Evolutionary conservation across 441 rosid species (phyloP).

Genomic region (Cnidoscolus chayamansa): DNA sequence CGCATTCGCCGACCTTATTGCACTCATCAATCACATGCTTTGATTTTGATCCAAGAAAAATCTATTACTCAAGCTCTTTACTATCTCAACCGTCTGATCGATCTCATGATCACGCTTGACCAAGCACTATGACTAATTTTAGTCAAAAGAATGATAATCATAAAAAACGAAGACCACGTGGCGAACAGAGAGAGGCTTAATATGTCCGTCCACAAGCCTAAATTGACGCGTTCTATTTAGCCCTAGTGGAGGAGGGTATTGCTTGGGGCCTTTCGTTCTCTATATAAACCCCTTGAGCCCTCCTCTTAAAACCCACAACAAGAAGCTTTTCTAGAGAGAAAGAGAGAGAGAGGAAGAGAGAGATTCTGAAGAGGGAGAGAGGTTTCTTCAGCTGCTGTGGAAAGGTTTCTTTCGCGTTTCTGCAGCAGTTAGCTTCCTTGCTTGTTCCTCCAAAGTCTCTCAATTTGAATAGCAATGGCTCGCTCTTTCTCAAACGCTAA

Average conservation of each 20-base stretch:
- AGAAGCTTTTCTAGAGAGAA: background rate
- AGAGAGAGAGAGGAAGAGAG: background rate
- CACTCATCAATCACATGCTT: background rate
- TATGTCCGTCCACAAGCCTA: background rate
- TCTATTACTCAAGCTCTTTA: too few relatives aligned
- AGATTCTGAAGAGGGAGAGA: background rate
- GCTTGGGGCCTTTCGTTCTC: background rate
- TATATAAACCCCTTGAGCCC: background rate
- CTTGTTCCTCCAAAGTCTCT: background rate
- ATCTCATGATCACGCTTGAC: background rate
- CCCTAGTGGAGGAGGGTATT: background rate
- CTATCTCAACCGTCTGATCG: background rate
- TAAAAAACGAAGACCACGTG: background rate
- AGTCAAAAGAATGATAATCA: background rate
- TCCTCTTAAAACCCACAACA: too few relatives aligned
- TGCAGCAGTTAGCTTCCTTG: background rate
- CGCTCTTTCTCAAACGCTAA: slow-evolving; percentile 62
- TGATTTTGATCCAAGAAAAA: too few relatives aligned
- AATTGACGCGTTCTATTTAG: slow-evolving; percentile 7
- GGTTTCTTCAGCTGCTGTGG: background rate
- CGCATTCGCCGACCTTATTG: background rate
- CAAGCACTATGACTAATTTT: background rate
- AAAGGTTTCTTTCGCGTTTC: background rate
- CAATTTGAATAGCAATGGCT: slow-evolving; percentile 44
- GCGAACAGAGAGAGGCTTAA: background rate